phyloP scores from a whole-genome alignment of 2,329 filamentous ascomycete species.

The Dactylellina cionopaga region DNA sequence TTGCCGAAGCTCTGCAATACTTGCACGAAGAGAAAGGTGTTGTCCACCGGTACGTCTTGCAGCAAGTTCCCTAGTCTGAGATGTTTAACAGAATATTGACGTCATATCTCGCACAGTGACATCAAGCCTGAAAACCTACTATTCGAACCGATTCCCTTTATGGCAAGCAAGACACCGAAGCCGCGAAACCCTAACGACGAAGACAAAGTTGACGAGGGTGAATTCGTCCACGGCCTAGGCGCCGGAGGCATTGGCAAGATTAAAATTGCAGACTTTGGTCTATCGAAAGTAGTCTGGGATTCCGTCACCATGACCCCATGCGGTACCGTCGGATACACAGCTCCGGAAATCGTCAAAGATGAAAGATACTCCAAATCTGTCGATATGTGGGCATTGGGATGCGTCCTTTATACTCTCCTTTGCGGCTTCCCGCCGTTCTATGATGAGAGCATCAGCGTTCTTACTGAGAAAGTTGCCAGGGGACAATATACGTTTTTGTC shows the following conservation, averaged over 20 bases:
- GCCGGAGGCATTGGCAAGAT: conserved; percentile 91
- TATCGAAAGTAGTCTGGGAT: conserved; percentile 98
- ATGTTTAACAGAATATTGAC: conserved; percentile 60
- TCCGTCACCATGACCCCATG: conserved; percentile 99
- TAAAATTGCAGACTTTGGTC: conserved; percentile 97
- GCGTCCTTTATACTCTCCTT: conserved; percentile 93
- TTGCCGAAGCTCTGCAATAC: conserved; percentile 93
- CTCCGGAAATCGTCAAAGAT: conserved; percentile 98
- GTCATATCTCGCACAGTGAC: conserved; percentile 70
- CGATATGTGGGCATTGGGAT: conserved; percentile 98
- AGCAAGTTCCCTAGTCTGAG: conserved; percentile 25
- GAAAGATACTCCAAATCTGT: conserved; percentile 98
- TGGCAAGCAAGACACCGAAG: conserved; percentile 82
- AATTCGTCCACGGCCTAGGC: conserved; percentile 83
- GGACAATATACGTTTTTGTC: conserved; percentile 98
- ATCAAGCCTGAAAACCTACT: conserved; percentile 98
- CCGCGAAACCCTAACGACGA: conserved; percentile 88
- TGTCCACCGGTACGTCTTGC: conserved; percentile 82
- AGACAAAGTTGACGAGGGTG: conserved; percentile 95
- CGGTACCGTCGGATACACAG: conserved; percentile 96
- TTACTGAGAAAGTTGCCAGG: conserved; percentile 96
- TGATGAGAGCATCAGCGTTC: conserved; percentile 94
- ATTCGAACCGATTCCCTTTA: conserved; percentile 84
- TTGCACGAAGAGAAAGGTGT: conserved; percentile 94
- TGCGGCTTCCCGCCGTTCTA: conserved; percentile 99